Evolutionary conservation across 306 rosid species (phyloP).

Genomic region (Vachellia collinsii): DNA sequence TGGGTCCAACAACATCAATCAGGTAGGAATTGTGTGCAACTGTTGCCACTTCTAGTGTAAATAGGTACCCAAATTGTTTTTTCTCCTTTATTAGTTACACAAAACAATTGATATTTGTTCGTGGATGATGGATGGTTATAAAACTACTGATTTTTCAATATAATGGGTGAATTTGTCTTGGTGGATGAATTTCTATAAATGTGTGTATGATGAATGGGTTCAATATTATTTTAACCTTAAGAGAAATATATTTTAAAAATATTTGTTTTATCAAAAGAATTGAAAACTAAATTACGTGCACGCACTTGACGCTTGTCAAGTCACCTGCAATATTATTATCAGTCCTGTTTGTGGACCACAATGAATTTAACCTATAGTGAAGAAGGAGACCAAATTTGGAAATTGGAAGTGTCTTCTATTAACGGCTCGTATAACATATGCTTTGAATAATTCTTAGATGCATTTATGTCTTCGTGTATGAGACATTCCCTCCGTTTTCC

Average conservation of each 20-base stretch:
- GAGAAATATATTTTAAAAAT: not conserved
- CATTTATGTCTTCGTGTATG: constrained; percentile 2
- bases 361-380: constrained; percentile 3
- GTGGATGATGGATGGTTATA: not conserved
- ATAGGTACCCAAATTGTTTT: not conserved
- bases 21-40: constrained; percentile 49
- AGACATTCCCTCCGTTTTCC: constrained; percentile 3
- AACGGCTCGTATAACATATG: constrained; percentile 6
- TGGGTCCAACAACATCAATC: constrained; percentile 54
- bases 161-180: not conserved
- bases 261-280: not conserved
- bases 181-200: not conserved
- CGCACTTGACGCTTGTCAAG: not conserved
- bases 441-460: constrained; percentile 22
- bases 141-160: not conserved
- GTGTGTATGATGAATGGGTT: not conserved
- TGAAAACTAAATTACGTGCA: not conserved
- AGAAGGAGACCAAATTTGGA: constrained; percentile 5
- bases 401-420: constrained; percentile 7
- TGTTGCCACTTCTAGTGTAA: constrained; percentile 25
- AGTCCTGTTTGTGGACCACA: constrained; percentile 13
- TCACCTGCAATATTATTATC: not conserved
- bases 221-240: not conserved
- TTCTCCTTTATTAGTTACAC: not conserved
- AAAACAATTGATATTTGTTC: not conserved